Percentiles rank a stretch among this genome's conserved stretches.
phyloP scores from a whole-genome alignment of 306 rosid genomes.

The Luffa acutangula region DNA sequence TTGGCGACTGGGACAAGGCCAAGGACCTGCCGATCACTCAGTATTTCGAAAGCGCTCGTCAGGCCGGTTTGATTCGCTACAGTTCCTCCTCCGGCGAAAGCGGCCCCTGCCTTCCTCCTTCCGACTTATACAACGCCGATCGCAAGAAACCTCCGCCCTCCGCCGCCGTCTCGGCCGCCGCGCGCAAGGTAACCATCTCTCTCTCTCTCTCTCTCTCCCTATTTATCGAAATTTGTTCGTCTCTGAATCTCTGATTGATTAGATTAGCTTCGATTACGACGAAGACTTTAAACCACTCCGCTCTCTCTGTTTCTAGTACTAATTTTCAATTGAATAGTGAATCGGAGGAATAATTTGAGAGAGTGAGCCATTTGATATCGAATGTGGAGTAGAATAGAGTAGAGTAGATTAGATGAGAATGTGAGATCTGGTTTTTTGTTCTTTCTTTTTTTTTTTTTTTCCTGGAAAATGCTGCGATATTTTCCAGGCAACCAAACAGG shows the following conservation, averaged over 20 bases:
- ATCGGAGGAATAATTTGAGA: neutral
- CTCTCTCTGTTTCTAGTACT: neutral
- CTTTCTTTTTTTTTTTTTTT: neutral
- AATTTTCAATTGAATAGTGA: neutral
- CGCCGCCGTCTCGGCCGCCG: no score
- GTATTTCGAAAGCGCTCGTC: conserved; percentile 78
- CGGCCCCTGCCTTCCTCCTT: conserved; percentile 22
- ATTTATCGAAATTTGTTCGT: no score
- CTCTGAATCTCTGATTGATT: neutral
- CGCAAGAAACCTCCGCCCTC: conserved; percentile 27
- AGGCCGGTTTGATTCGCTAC: conserved; percentile 70
- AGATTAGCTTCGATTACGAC: neutral
- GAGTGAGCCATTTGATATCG: neutral
- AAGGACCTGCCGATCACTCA: conserved; percentile 82
- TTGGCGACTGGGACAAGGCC: conserved; percentile 86
- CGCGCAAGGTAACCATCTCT: conserved; percentile 33
- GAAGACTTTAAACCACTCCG: neutral
- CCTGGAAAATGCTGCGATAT: neutral
- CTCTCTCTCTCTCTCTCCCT: neutral
- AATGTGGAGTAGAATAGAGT: neutral
- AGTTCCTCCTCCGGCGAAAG: conserved; percentile 73
- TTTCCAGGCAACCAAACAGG: neutral
- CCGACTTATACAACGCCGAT: conserved; percentile 45
- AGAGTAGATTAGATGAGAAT: no score
- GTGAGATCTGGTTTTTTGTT: no score